Evolutionary conservation across 108 stramenopile species (phyloP).

Genomic region (Craspedostauros australis): DNA sequence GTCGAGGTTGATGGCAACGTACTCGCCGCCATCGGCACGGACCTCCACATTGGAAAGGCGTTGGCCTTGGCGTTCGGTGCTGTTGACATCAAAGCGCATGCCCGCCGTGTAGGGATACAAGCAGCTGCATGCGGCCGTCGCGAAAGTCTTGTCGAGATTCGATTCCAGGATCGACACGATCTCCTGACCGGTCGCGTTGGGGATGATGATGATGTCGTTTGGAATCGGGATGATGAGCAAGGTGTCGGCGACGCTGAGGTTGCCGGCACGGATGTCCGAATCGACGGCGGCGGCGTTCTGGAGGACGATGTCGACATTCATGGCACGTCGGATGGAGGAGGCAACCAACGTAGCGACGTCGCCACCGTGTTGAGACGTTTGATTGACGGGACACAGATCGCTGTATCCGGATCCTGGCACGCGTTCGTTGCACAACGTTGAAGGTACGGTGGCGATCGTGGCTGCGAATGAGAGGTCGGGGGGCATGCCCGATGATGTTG

Average conservation of each 20-base stretch:
- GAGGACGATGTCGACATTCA: slow-evolving; percentile 34
- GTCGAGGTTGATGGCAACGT: too few species aligned
- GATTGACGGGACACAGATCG: neutral
- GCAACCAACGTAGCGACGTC: slow-evolving; percentile 36
- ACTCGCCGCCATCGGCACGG: too few species aligned
- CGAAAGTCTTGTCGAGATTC: slow-evolving; percentile 20
- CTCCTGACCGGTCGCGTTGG: slow-evolving; percentile 13
- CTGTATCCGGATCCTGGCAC: neutral
- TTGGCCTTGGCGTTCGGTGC: neutral
- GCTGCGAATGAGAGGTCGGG: too few species aligned
- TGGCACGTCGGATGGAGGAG: slow-evolving; percentile 26
- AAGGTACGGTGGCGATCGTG: slow-evolving; percentile 7
- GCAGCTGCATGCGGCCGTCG: slow-evolving; percentile 24
- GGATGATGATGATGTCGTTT: too few species aligned
- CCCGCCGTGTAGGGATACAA: slow-evolving; percentile 44
- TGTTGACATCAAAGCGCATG: slow-evolving; percentile 35
- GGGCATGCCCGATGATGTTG: too few species aligned
- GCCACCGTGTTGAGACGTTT: slow-evolving; percentile 18
- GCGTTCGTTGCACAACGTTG: slow-evolving; percentile 6
- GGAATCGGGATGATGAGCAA: slow-evolving; percentile 20
- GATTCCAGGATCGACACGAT: slow-evolving; percentile 26
- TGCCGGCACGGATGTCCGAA: slow-evolving; percentile 24
- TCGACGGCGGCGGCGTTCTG: slow-evolving; percentile 28
- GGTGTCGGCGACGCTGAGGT: slow-evolving; percentile 15
- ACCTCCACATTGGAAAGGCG: slow-evolving; percentile 30